phyloP scores from a whole-genome alignment of 2,329 filamentous ascomycete species.

The Stachybotrys echinatus region DNA sequence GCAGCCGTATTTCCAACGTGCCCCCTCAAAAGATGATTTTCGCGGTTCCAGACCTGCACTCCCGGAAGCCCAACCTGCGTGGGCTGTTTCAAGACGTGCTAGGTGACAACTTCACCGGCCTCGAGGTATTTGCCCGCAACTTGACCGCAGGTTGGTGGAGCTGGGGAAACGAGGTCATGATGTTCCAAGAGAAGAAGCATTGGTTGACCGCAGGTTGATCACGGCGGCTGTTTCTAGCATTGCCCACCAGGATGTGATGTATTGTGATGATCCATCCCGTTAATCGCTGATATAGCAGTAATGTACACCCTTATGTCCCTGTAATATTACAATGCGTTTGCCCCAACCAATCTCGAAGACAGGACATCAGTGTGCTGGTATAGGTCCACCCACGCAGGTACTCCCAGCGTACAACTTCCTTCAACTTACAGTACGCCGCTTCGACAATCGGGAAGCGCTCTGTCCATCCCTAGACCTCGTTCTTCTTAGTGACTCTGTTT shows the following conservation, averaged over 20 bases:
- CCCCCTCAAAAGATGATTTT: conserved; percentile 51
- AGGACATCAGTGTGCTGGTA: too few species aligned
- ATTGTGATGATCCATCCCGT: conserved; percentile 14
- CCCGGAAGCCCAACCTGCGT: conserved; percentile 70
- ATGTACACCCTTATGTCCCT: conserved; percentile 23
- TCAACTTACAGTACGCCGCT: too few species aligned
- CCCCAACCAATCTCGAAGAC: not conserved
- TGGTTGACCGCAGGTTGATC: conserved; percentile 29
- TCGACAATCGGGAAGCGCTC: too few species aligned
- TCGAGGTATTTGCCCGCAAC: conserved; percentile 76
- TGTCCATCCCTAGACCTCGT: not conserved
- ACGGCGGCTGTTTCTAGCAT: conserved; percentile 12
- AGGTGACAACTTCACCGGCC: conserved; percentile 43
- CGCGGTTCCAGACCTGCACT: conserved; percentile 71
- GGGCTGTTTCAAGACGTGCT: conserved; percentile 52
- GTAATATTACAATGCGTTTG: conserved; percentile 19
- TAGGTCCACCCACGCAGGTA: too few species aligned
- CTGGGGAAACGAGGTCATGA: conserved; percentile 70
- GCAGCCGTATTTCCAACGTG: conserved; percentile 15
- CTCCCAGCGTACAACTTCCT: too few species aligned
- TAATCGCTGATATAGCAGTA: conserved; percentile 17
- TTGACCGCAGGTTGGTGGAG: conserved; percentile 72
- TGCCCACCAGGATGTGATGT: too few species aligned
- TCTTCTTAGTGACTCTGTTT: not conserved
- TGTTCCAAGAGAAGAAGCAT: conserved; percentile 57